A percentile compares a stretch with the other conserved stretches of the same genome.
Evolutionary conservation across 2,329 filamentous ascomycete genomes (phyloP).

Genomic region (Calonectria multiphialidica): DNA sequence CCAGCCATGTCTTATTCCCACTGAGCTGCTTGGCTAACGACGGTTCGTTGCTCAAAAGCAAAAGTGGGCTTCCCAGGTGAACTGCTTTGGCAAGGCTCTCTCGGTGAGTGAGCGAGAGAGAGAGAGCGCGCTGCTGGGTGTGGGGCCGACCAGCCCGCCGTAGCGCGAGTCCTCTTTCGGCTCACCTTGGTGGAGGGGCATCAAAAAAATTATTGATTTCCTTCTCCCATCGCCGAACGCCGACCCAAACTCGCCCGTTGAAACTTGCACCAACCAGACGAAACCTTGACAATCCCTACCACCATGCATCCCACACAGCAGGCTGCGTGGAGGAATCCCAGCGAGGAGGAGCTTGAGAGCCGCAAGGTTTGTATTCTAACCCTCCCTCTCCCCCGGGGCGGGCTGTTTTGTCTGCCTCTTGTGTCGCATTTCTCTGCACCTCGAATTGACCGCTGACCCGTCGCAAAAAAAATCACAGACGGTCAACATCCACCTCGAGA

Average conservation of each 20-base stretch:
- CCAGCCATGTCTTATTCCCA: background rate
- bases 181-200: constrained; percentile 33
- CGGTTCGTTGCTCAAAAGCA: background rate
- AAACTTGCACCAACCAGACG: background rate
- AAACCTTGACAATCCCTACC: background rate
- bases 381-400: background rate
- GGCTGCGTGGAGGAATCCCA: constrained; percentile 55
- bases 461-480: constrained; percentile 63
- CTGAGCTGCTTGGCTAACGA: too few relatives aligned
- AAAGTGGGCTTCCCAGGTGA: constrained; percentile 16
- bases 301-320: constrained; percentile 49
- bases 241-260: constrained; percentile 22
- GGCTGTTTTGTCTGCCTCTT: background rate
- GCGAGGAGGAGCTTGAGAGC: constrained; percentile 68
- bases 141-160: background rate
- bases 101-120: background rate
- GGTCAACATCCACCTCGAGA: constrained; percentile 89
- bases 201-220: constrained; percentile 28
- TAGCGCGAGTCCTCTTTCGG: constrained; percentile 21
- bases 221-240: constrained; percentile 18
- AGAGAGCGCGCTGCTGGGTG: background rate
- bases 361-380: constrained; percentile 69
- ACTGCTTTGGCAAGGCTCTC: background rate
- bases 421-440: constrained; percentile 8
- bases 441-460: background rate